A percentile compares a stretch with the other conserved stretches of the same genome.
Conservation (phyloP, 768 basidiomycete species). For the Trametes cubensis region DNA sequence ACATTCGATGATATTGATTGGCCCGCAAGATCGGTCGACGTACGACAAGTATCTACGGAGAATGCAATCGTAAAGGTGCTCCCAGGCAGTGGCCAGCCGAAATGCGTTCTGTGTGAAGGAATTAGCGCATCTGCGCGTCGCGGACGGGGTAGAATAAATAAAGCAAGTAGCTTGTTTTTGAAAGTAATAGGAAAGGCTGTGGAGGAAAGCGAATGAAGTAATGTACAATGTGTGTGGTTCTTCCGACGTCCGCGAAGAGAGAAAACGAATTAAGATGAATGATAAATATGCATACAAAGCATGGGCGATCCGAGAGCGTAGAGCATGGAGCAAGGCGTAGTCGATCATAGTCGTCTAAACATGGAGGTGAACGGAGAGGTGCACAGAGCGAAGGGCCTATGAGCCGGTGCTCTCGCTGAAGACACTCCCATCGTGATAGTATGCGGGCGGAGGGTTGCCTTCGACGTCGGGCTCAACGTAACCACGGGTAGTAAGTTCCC, state of each 20-base stretch:
- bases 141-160: constrained; percentile 19
- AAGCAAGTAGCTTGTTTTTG: neutral
- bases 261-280: neutral
- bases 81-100: constrained; percentile 7
- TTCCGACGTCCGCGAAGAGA: constrained; percentile 10
- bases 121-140: constrained; percentile 14
- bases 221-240: constrained; percentile 4
- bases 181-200: neutral
- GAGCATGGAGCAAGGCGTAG: constrained; percentile 10
- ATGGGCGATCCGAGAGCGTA: constrained; percentile 18
- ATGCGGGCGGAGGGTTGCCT: constrained; percentile 23
- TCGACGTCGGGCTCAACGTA: constrained; percentile 26
- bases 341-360: constrained; percentile 1
- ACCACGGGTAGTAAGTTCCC: constrained; percentile 30
- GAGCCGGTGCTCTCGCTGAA: constrained; percentile 20
- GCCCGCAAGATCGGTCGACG: too few relatives aligned
- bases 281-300: constrained; percentile 22
- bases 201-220: neutral
- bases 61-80: neutral
- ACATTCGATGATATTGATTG: too few relatives aligned
- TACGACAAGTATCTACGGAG: neutral
- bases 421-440: constrained; percentile 19
- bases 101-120: too few relatives aligned
- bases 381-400: neutral
- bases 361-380: neutral